Evolutionary conservation across 306 rosid species (phyloP), one percentile per base, ranked within the genome.

Genomic region (Sindora glabra): DNA sequence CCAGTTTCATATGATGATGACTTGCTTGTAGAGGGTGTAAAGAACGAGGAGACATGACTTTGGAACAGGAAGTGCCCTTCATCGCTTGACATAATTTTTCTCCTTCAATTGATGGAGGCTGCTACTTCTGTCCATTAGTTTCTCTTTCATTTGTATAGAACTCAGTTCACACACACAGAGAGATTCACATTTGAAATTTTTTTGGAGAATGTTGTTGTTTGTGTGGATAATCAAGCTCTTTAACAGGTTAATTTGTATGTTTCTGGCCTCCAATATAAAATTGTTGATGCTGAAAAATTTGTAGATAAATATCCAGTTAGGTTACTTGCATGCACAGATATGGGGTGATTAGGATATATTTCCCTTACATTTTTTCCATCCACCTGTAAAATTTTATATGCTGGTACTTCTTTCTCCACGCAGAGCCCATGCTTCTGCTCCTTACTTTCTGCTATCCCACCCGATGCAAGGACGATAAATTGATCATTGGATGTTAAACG

Each of bases 1-100:
- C 94, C 90, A 19, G 86, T 84, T 59, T 82, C 94, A 10, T 87
- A 90, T 61, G 97, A 82, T 33, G 95, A 90, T 56, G 86, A 77
- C 29, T 74, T 90, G 41, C 89, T 90, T 17, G 77, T 73, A 55
- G 76, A 56, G 58, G 72, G 6, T 42, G 54, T 51, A 16, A 65
- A 55, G 45, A 70, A 72, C 48, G 71, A 59, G 63, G 66, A 79
- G 49, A 44, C 54, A 52, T 75, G 60, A 73, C 26, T 54, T 21
- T 62, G 38, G 64, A 56, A 44, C 44, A 39, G 33, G 27, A 38
- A 16, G 36, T n/a, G 51, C 14, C 9, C 23, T 65, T 52, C 27
- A 13, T 38, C 22, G 34, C 71, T 21, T 25, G 47, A 10, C 32
- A 48, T 32, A 63, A 6, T 57, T 59, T 53, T 69, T 45, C 32